These are phyloP conservation scores for Limonomyces culmigenus DNA, from an alignment of 1,284 basidiomycete species.

Conservation along the genomic window DNA sequence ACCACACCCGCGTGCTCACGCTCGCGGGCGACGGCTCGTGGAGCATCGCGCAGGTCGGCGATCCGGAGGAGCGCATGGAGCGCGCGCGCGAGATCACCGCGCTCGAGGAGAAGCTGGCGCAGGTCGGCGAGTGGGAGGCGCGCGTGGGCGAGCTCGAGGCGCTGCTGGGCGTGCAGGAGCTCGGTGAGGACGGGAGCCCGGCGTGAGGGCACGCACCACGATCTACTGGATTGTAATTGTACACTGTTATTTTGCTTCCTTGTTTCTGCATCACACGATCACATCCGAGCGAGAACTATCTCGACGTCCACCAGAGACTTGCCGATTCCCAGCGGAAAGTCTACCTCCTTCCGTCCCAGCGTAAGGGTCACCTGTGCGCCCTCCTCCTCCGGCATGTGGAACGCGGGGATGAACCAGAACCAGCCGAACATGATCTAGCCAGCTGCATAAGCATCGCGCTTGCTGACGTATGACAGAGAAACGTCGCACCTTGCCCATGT, in stretches of 20 bases:
- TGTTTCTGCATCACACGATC: too few species aligned
- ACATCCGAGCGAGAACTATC: constrained; percentile 33
- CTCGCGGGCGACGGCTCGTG: constrained; percentile 55
- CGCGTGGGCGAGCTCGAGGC: constrained; percentile 39
- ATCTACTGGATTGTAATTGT: too few species aligned
- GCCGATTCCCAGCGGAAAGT: constrained; percentile 63
- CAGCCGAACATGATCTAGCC: constrained; percentile 58
- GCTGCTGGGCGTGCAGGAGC: constrained; percentile 20
- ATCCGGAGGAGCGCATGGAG: constrained; percentile 55
- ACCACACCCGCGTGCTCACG: constrained; percentile 70
- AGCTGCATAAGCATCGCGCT: background rate
- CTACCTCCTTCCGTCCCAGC: constrained; percentile 48
- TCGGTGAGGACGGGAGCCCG: background rate
- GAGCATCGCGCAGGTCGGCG: constrained; percentile 56
- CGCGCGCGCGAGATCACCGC: constrained; percentile 53
- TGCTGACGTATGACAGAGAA: constrained; percentile 3
- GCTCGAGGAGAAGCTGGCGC: constrained; percentile 48
- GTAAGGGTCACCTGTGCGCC: constrained; percentile 22
- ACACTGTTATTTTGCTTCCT: too few species aligned
- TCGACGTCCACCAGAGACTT: constrained; percentile 46
- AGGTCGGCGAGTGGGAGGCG: constrained; percentile 51
- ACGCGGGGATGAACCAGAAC: constrained; percentile 72
- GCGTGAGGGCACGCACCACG: too few species aligned
- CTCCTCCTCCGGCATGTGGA: constrained; percentile 38
- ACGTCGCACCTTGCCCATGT: constrained; percentile 46